Conservation (phyloP, 2,329 filamentous ascomycete species). For the Blastomyces percursus region DNA sequence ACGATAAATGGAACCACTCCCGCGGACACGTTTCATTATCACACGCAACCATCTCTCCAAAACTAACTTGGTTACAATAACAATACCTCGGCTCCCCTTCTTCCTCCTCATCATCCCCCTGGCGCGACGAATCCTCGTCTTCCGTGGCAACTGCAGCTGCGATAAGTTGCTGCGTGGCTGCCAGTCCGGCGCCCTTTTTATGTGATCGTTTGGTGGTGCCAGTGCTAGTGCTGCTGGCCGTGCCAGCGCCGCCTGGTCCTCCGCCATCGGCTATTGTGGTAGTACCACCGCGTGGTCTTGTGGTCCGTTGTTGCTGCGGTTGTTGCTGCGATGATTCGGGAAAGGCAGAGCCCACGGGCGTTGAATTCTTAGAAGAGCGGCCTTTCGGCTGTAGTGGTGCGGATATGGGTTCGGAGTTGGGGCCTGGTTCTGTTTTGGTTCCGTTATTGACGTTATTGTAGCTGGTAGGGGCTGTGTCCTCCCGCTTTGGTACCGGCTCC, state of each 20-base stretch:
- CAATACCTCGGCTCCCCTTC: slow-evolving; percentile 65
- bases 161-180: slow-evolving; percentile 12
- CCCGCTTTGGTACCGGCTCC: slow-evolving; percentile 22
- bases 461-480: slow-evolving; percentile 24
- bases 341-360: slow-evolving; percentile 21
- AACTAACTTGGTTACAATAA: slow-evolving; percentile 69
- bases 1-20: slow-evolving; percentile 78
- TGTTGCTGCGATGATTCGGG: slow-evolving; percentile 17
- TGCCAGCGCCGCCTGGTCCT: background rate
- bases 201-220: slow-evolving; percentile 22
- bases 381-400: slow-evolving; percentile 13
- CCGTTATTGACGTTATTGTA: slow-evolving; percentile 10
- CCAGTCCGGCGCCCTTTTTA: slow-evolving; percentile 23
- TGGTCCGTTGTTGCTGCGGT: slow-evolving; percentile 16
- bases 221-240: background rate
- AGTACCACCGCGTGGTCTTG: slow-evolving; percentile 11
- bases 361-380: slow-evolving; percentile 21
- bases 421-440: background rate
- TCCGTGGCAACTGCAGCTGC: slow-evolving; percentile 24
- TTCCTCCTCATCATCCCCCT: slow-evolving; percentile 45
- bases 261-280: background rate
- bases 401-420: background rate
- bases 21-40: slow-evolving; percentile 60
- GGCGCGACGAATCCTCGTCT: slow-evolving; percentile 34
- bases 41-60: slow-evolving; percentile 76